phyloP scores from a whole-genome alignment of 352 stramenopile species.

The Globisporangium recalcitrans region DNA sequence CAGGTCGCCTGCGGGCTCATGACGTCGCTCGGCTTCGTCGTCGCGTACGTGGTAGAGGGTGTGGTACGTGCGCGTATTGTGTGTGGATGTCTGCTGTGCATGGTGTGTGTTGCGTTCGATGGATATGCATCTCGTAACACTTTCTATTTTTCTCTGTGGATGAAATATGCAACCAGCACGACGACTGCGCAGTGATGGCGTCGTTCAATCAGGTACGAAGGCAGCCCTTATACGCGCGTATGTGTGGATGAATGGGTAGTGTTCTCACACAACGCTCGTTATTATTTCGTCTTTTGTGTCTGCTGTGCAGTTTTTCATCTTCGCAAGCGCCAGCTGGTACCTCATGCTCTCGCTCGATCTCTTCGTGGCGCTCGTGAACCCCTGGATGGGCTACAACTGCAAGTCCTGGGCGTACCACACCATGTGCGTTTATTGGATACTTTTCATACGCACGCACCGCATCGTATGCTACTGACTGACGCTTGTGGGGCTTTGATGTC shows the following conservation, averaged over 20 bases:
- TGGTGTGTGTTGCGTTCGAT: neutral
- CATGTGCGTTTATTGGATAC: conserved; percentile 40
- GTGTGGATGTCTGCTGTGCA: neutral
- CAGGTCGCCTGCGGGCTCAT: conserved; percentile 66
- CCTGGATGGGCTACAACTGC: conserved; percentile 85
- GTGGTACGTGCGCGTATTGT: conserved; percentile 21
- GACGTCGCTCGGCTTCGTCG: conserved; percentile 49
- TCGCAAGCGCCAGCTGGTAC: conserved; percentile 69
- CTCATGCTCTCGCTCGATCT: conserved; percentile 82
- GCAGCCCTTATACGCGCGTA: neutral
- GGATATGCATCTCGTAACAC: too few relatives aligned
- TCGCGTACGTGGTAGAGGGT: conserved; percentile 38
- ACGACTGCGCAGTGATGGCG: conserved; percentile 48
- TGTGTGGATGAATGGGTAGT: neutral
- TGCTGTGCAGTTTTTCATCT: conserved; percentile 56
- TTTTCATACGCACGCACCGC: neutral
- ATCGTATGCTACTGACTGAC: conserved; percentile 1
- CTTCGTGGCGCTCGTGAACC: conserved; percentile 82
- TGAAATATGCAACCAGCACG: conserved; percentile 6
- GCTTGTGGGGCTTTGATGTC: too few relatives aligned
- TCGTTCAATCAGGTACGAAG: conserved; percentile 57
- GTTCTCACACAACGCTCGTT: neutral
- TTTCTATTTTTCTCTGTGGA: neutral
- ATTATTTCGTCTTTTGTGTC: too few relatives aligned
- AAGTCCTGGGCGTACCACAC: conserved; percentile 81